These are phyloP conservation scores for Microdochium trichocladiopsis DNA, from an alignment of 2,329 filamentous ascomycete genomes.

Conservation along the genomic window DNA sequence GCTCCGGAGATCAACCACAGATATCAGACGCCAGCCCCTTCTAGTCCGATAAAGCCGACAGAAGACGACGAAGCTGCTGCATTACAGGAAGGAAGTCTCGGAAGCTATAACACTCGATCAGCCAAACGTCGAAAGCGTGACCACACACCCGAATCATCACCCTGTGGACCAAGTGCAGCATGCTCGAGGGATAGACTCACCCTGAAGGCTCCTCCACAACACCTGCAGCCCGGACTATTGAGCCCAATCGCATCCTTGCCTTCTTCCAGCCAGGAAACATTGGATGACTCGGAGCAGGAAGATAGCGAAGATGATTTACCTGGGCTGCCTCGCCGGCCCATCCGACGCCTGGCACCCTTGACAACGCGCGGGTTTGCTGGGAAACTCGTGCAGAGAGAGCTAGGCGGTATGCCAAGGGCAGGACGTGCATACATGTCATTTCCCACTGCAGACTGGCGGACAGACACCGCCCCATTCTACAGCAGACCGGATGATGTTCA, in stretches of 20 bases:
- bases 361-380: slow-evolving; percentile 25
- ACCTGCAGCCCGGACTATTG: slow-evolving; percentile 15
- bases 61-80: slow-evolving; percentile 16
- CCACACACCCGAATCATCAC: slow-evolving; percentile 31
- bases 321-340: slow-evolving; percentile 5
- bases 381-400: slow-evolving; percentile 31
- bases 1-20: slow-evolving; percentile 28
- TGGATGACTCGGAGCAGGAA: slow-evolving; percentile 21
- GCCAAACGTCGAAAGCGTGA: slow-evolving; percentile 29
- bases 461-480: slow-evolving; percentile 33
- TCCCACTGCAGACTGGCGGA: slow-evolving; percentile 31
- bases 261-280: slow-evolving; percentile 17
- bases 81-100: slow-evolving; percentile 11
- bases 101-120: slow-evolving; percentile 10
- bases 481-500: slow-evolving; percentile 28
- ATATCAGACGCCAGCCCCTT: slow-evolving; percentile 27
- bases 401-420: slow-evolving; percentile 26
- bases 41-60: slow-evolving; percentile 28
- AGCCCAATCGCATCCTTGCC: slow-evolving; percentile 30
- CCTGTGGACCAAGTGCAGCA: slow-evolving; percentile 18
- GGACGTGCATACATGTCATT: slow-evolving; percentile 24
- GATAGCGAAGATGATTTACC: slow-evolving; percentile 21
- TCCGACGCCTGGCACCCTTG: slow-evolving; percentile 21
- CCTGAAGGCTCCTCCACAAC: slow-evolving; percentile 4
- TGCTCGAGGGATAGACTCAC: slow-evolving; percentile 4